phyloP scores from a whole-genome alignment of 305 asterid genomes.

The Fraxinus latifolia region DNA sequence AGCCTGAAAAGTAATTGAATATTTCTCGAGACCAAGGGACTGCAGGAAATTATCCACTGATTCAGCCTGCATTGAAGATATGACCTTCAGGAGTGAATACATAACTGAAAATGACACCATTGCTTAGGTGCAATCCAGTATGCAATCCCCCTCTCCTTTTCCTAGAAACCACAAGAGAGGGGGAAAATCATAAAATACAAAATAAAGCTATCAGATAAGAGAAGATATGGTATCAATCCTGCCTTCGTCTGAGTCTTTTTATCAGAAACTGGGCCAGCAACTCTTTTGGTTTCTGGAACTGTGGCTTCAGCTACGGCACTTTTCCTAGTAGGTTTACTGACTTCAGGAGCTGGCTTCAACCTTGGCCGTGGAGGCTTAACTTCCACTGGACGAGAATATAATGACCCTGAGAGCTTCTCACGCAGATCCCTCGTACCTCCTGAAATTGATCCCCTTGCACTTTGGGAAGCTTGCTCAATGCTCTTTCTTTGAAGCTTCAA shows the following conservation, averaged over 20 bases:
- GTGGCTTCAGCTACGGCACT: conserved; percentile 61
- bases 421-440: conserved; percentile 79
- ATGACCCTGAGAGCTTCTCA: conserved; percentile 81
- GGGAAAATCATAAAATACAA: not conserved
- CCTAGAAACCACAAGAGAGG: not conserved
- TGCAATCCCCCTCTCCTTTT: not conserved
- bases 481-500: conserved; percentile 82
- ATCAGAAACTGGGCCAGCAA: conserved; percentile 50
- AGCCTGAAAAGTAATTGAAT: conserved; percentile 88
- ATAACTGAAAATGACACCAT: not conserved
- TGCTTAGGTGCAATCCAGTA: not conserved
- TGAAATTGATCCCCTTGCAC: conserved; percentile 27
- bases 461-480: conserved; percentile 47
- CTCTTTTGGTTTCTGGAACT: conserved; percentile 44
- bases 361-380: conserved; percentile 38
- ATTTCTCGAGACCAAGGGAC: conserved; percentile 85
- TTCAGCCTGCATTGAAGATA: conserved; percentile 55
- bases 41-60: conserved; percentile 74
- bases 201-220: not conserved
- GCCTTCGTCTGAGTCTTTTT: conserved; percentile 63
- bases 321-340: conserved; percentile 57
- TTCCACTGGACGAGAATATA: conserved; percentile 47
- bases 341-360: conserved; percentile 52
- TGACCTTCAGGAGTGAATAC: not conserved
- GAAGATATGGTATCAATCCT: conserved; percentile 19